phyloP scores from a whole-genome alignment of 2,329 filamentous ascomycete genomes.

The Sporothrix inflata region DNA sequence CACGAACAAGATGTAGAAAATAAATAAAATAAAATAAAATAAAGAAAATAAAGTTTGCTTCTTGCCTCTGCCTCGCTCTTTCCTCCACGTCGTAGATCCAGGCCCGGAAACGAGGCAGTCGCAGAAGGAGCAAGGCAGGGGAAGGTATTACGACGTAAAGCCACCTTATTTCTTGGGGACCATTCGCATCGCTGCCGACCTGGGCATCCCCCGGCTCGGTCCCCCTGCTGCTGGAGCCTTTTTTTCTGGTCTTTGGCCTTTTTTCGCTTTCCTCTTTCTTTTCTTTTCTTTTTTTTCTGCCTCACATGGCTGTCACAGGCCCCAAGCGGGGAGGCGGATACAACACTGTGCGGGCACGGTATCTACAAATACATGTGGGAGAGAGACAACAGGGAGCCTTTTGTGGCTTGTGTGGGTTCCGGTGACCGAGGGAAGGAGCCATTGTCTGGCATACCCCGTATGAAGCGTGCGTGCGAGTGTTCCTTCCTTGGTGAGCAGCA shows the following conservation, averaged over 20 bases:
- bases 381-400: neutral
- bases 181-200: constrained; percentile 6
- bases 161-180: neutral
- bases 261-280: neutral
- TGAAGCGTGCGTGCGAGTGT: neutral
- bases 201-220: neutral
- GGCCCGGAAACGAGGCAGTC: neutral
- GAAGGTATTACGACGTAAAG: no score
- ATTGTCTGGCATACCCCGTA: constrained; percentile 3
- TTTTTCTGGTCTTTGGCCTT: neutral
- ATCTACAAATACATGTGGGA: constrained; percentile 18
- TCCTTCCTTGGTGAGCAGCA: neutral
- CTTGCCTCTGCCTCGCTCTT: neutral
- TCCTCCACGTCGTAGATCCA: neutral
- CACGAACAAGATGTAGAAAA: neutral
- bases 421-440: neutral
- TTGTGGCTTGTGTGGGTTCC: neutral
- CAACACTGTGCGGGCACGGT: constrained; percentile 30
- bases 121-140: neutral
- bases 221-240: neutral
- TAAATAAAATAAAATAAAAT: no score
- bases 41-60: neutral
- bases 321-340: neutral
- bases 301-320: neutral
- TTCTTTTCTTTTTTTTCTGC: neutral